Evolutionary conservation across 163 green algal species (phyloP), one percentile per base, ranked within the genome.

Genomic region (Trebouxia gelatinosa): DNA sequence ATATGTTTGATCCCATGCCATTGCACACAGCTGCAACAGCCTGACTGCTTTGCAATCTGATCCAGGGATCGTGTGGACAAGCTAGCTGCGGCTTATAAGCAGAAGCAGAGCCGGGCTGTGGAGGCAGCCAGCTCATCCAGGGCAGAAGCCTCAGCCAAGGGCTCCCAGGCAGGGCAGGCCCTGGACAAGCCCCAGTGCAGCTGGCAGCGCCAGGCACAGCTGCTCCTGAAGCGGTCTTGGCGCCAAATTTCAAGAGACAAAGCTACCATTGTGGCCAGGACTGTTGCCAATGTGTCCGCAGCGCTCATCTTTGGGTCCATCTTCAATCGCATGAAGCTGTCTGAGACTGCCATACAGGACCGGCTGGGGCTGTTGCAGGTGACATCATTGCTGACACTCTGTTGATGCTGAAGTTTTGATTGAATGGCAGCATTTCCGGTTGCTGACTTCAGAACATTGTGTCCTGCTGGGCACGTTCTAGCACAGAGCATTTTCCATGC

Each of bases 281-380:
- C 79, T 23, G 84, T 81, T 34, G 82, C 81, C 68, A 87, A 89
- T 71, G 54, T 88, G 2, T 90, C 81, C 38, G 95, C 89, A 17
- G 95, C 94, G 0, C 21, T 95, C 35, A 90, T 98, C 57, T 98
- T 98, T 83, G 95, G 93, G 28, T 80, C 84, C 82, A 98, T 98
- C 86, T 98, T 93, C 87, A 96, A 87, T 75, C 85, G 91, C 43
- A 90, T 98, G 84, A 84, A 87, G 23, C 71, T 82, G 28, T 84
- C 75, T 9, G 91, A 97, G 83, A 85, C 84, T 28, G 80, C 77
- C 75, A 94, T 98, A 37, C 94, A 98, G 82, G 90, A 97, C 84
- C 81, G 95, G 39, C 86, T 98, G 85, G 94, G 94, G 5, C 90
- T 98, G 48, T 87, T 98, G 71, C 93, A 97, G 90, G 91, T 91